Base-by-base conservation (phyloP, 139 green algal genomes). In the Spirogloea muscicola region DNA sequence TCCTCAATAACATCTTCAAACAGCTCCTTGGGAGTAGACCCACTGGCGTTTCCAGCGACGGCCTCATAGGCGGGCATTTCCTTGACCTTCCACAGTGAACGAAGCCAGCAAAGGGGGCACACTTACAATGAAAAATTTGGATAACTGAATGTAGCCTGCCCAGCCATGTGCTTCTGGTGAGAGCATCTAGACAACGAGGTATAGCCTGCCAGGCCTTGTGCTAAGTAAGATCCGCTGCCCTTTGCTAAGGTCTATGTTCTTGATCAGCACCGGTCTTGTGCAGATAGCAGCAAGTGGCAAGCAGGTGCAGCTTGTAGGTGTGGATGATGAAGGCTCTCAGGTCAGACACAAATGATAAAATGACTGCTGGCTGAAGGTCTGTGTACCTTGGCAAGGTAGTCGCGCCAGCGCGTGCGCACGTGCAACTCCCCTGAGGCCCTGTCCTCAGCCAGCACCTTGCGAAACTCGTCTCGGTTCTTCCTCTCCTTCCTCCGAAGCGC, bases 1-100 rank as follows among this genome's bases (percentile, higher is more conserved):
- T 95, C 89, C 63, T 95, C 90, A 21, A 94, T 74, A 4, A 91
- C n/a, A 42, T 96, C 90, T 42, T 93, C 86, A 86, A 95, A 96
- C 44, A 96, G 84, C 82, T 96, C 90, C 72, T 87, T 88, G 16
- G 91, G n/a, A n/a, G n/a, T n/a, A n/a, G 73, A 87, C 41, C 90
- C 89, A 0, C 52, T 70, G 7, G 59, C 64, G 77, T 92, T 94
- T 48, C 72, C 64, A 39, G 84, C 80, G 39, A 93, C 85, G 3
- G 88, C 90, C 18, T 55, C 36, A 63, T 90, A 90, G 25, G 76
- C 79, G 46, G 83, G 77, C 51, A 90, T 82, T 37, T 86, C 80
- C 51, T 75, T 68, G 39, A 74, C 60, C 66, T 75, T 46, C 1
- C 44, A 43, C 52, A 62, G 46, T 21, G 21, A 31, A 21, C 46